Evolutionary conservation across 2,329 filamentous ascomycete species (phyloP), one percentile per base, ranked within the genome.

Genomic region (Lasiodiplodia sp.): DNA sequence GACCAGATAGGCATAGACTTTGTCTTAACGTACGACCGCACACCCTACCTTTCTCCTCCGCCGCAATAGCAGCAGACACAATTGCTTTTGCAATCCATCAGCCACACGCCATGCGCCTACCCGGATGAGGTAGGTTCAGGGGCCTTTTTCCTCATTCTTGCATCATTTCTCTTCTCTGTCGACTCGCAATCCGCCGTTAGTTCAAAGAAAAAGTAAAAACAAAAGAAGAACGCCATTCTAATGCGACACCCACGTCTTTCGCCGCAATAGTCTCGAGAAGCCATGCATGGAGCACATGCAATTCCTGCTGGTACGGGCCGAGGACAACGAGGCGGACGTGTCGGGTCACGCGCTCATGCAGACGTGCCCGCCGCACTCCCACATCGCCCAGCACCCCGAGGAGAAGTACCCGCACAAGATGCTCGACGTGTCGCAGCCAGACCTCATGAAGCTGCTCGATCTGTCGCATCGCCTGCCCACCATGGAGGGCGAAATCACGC

Each of bases 311-410:
- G 90, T 86, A 68, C 82, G 84, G 69, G 86, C 83, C 70, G 79
- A 84, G 78, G 84, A 82, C 69, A 76, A 79, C 68, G 81, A 82
- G 66, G 90, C 87, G 72, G 88, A 91, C 69, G 85, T 92, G 52
- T 95, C 92, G 72, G 96, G 95, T 51, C 96, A 99, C 79, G 94
- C 93, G 4, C 84, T 98, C 72, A 98, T 98, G 95, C 92, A 93
- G 18, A 92, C 92, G 18, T 97, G 93, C 77, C 94, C 95, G 57
- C 93, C 94, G 5, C 88, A 90, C 65, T 86, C 83, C 69, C 87
- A 89, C 74, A 85, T 90, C 72, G 80, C 83, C 69, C 82, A 82
- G 55, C 83, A 85, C 38, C 86, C 87, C 2, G 81, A 85, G 60
- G 84, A 88, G 40, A 80, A 83, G 57, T 89, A 89, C 74, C 85